Evolutionary conservation across 352 stramenopile species (phyloP).

Genomic region (Phytophthora cryptogea): DNA sequence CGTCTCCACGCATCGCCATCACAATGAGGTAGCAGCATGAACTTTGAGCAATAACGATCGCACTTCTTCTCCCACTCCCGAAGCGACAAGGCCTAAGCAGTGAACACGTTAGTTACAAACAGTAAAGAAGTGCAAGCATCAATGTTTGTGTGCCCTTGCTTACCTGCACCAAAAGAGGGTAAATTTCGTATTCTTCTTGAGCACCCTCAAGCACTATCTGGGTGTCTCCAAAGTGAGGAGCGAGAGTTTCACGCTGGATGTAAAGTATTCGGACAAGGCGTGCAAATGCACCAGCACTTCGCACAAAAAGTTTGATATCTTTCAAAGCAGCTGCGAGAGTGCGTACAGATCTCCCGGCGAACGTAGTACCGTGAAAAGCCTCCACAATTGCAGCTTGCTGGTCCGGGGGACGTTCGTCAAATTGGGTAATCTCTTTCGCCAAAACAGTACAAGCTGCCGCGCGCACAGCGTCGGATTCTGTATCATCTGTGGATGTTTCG

Average conservation of each 20-base stretch:
- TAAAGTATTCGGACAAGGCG: conserved; percentile 44
- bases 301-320: conserved; percentile 32
- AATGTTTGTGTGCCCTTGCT: background rate
- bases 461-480: conserved; percentile 61
- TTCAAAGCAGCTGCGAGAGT: conserved; percentile 34
- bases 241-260: conserved; percentile 20
- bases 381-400: conserved; percentile 23
- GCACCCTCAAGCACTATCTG: conserved; percentile 28
- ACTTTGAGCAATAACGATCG: conserved; percentile 31
- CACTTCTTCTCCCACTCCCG: conserved; percentile 41
- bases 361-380: conserved; percentile 23
- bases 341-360: conserved; percentile 27
- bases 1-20: conserved; percentile 29
- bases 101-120: background rate
- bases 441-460: conserved; percentile 42
- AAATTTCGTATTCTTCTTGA: conserved; percentile 39
- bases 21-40: conserved; percentile 29
- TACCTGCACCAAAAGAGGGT: conserved; percentile 48
- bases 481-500: conserved; percentile 51
- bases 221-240: conserved; percentile 37
- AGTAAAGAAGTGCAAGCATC: background rate
- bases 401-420: conserved; percentile 10
- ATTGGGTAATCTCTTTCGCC: conserved; percentile 35
- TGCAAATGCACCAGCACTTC: conserved; percentile 28
- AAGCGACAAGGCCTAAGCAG: conserved; percentile 47